phyloP scores from a whole-genome alignment of 345 rosid genomes.

The Hevea brasiliensis region DNA sequence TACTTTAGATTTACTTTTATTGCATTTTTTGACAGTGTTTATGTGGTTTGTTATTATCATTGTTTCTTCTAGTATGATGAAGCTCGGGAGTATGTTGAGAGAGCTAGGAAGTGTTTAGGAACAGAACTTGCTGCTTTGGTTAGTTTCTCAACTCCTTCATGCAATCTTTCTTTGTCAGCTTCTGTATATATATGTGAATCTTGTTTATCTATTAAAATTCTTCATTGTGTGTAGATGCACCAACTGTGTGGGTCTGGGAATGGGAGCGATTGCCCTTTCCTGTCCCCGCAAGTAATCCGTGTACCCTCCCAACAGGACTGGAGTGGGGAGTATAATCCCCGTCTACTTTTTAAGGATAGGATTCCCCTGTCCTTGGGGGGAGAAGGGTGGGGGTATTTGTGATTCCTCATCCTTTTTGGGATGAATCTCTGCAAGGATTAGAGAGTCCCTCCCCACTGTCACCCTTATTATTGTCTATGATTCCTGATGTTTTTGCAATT shows the following conservation, averaged over 20 bases:
- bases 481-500: conserved; percentile 10
- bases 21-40: not conserved
- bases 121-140: conserved; percentile 99
- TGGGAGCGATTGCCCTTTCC: not conserved
- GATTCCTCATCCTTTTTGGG: not conserved
- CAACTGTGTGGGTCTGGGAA: not conserved
- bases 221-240: not conserved
- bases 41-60: conserved; percentile 8
- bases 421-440: not conserved
- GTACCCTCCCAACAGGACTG: no score
- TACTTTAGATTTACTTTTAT: not conserved
- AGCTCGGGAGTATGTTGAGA: conserved; percentile 91
- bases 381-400: no score
- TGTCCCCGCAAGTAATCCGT: not conserved
- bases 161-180: not conserved
- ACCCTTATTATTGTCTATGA: not conserved
- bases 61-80: conserved; percentile 67
- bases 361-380: not conserved
- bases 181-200: not conserved
- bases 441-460: not conserved
- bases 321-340: not conserved
- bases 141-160: conserved; percentile 27
- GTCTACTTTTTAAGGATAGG: not conserved
- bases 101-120: conserved; percentile 94
- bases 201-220: not conserved